These are phyloP conservation scores for Fennellomyces sp. DNA, from an alignment of 371 early-diverging fungal genomes.

Conservation along the genomic window DNA sequence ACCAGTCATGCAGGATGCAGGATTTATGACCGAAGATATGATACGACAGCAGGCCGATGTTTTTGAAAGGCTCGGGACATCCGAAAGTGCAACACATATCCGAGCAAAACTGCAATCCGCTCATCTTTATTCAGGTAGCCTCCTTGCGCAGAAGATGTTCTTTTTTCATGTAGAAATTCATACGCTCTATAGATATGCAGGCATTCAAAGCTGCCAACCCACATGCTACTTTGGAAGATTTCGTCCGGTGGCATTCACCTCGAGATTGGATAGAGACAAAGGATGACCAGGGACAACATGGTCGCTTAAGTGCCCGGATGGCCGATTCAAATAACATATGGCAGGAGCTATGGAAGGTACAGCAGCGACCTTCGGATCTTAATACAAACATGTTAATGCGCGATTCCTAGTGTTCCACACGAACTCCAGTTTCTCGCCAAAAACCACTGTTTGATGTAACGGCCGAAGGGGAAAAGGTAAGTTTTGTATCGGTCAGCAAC, in stretches of 20 bases:
- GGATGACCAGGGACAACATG: slow-evolving; percentile 18
- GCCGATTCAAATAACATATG: slow-evolving; percentile 79
- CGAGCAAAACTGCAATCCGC: slow-evolving; percentile 82
- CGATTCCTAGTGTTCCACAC: slow-evolving; percentile 20
- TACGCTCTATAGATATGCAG: slow-evolving; percentile 84
- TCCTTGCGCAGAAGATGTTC: no score
- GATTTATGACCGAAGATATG: slow-evolving; percentile 92
- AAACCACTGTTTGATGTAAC: slow-evolving; percentile 79
- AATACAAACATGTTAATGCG: no score
- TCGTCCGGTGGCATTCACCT: slow-evolving; percentile 97
- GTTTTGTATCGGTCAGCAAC: background rate
- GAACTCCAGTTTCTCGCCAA: slow-evolving; percentile 76
- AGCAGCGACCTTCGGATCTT: no score
- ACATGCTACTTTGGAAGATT: slow-evolving; percentile 76
- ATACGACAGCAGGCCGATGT: slow-evolving; percentile 75
- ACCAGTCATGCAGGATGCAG: slow-evolving; percentile 77
- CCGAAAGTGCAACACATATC: slow-evolving; percentile 69
- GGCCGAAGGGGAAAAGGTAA: slow-evolving; percentile 72
- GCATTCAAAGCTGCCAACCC: slow-evolving; percentile 92
- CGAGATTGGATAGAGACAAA: slow-evolving; percentile 73
- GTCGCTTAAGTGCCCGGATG: slow-evolving; percentile 78
- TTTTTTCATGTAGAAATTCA: no score
- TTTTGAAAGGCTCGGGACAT: slow-evolving; percentile 79
- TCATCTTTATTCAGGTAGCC: slow-evolving; percentile 76
- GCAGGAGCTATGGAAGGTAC: slow-evolving; percentile 86